Evolutionary conservation across 2,329 filamentous ascomycete species (phyloP).

Genomic region (Cladosporium sp.): DNA sequence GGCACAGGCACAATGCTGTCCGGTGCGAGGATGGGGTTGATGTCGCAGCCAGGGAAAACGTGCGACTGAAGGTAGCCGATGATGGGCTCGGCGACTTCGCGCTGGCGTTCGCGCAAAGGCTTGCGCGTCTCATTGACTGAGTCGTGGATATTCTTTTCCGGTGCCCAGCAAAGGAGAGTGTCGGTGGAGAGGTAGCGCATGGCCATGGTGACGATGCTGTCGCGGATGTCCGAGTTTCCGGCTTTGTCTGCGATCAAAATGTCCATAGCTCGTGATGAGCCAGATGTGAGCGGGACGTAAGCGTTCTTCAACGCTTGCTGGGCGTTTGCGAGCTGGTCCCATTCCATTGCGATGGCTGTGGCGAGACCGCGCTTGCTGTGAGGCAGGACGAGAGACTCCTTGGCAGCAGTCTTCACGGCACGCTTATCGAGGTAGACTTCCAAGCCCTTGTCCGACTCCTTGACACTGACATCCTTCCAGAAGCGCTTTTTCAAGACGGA

Average conservation of each 20-base stretch:
- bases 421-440: conserved; percentile 73
- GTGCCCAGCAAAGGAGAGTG: conserved; percentile 86
- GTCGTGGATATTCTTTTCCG: conserved; percentile 49
- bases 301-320: conserved; percentile 83
- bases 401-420: conserved; percentile 72
- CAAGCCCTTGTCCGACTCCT: conserved; percentile 57
- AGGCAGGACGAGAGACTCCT: conserved; percentile 68
- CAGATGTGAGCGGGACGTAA: conserved; percentile 83
- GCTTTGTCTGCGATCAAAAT: conserved; percentile 64
- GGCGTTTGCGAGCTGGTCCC: conserved; percentile 77
- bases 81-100: conserved; percentile 63
- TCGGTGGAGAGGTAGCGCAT: conserved; percentile 90
- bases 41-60: conserved; percentile 79
- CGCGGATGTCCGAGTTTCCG: conserved; percentile 52
- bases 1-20: conserved; percentile 70
- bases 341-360: conserved; percentile 82
- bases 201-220: conserved; percentile 61
- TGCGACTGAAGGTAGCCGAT: conserved; percentile 65
- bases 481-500: conserved; percentile 66
- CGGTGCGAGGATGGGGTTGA: conserved; percentile 75
- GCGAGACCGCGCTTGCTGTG: conserved; percentile 75
- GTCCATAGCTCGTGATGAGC: conserved; percentile 78
- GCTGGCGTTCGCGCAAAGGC: conserved; percentile 66
- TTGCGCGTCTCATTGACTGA: conserved; percentile 45
- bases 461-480: conserved; percentile 79